Evolutionary conservation across 495 filamentous ascomycete species (phyloP), one percentile per base, ranked within the genome.

Genomic region (Neurospora hispaniola): DNA sequence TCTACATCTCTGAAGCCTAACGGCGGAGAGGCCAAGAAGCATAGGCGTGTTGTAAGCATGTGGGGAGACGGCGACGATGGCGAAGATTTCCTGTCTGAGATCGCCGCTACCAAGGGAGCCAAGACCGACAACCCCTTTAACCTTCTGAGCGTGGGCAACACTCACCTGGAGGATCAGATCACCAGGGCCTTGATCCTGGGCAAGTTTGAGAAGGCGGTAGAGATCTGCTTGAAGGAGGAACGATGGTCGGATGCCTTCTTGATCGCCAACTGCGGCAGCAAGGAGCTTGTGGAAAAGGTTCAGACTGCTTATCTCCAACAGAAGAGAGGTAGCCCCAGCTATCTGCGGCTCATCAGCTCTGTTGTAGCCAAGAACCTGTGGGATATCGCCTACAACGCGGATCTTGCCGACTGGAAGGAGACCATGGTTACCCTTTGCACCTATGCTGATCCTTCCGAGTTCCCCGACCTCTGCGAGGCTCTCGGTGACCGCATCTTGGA

Each of bases 321-420:
- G 76, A 94, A 93, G 78, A 84, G 88, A 8, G 88, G 89, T 73
- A 91, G 89, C 31, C 94, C 96, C 14, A 99, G 95, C 81, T 99
- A 99, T 79, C 84, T 98, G 66, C 90, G 96, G 44, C 85, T 99
- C 44, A 85, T 99, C 70, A 93, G 92, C 72, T 97, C 95, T 38
- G 91, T 98, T 59, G 93, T 96, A 70, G 93, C 92, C 69, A 98
- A 98, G 84, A 98, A 99, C 79, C 85, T 99, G 9, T 98, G 96
- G 96, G 96, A 99, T 84, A 87, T 98, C 66, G 96, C 98, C 10
- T 91, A 98, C 81, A 98, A 99, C 77, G 96, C 96, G 1, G 92
- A 97, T 77, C 81, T 98, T 62, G 85, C 86, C 48, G 92, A 95
- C 81, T 99, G 96, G 96, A 98, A 95, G 83, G 96, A 98, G 81